A percentile compares a stretch with the other conserved stretches of the same genome.
Evolutionary conservation across 176 grass and related monocot genomes (phyloP).

Genomic region (Chloris gayana): DNA sequence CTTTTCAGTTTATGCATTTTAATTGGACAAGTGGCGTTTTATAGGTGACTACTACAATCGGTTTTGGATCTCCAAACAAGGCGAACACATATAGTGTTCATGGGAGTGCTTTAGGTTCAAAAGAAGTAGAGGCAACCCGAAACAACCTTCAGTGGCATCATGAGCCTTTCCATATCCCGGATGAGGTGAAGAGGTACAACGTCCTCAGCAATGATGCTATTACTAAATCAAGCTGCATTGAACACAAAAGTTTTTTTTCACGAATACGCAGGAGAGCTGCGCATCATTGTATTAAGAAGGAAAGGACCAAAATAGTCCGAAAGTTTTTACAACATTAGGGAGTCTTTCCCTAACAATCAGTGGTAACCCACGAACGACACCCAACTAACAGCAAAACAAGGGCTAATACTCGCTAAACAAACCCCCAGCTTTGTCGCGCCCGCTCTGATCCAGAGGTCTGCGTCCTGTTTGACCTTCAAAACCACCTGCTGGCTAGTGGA

Average conservation of each 20-base stretch:
- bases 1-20: background rate
- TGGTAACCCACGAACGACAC: no score
- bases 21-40: background rate
- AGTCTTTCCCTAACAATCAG: no score
- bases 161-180: conserved; percentile 85
- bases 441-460: no score
- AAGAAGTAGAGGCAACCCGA: conserved; percentile 90
- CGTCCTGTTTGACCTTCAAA: no score
- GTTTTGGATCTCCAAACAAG: conserved; percentile 92
- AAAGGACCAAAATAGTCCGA: no score
- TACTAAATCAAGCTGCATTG: background rate
- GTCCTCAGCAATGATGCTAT: background rate
- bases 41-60: conserved; percentile 90
- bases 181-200: conserved; percentile 82
- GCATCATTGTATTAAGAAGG: no score
- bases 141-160: conserved; percentile 77
- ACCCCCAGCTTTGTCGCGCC: no score
- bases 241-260: background rate
- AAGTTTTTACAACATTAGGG: no score
- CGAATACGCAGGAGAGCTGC: no score
- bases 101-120: conserved; percentile 84
- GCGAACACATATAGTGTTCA: conserved; percentile 82
- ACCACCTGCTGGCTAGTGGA: no score
- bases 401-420: no score
- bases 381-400: no score